A percentile compares a stretch with the other conserved stretches of the same genome.
phyloP scores from a whole-genome alignment of 176 grass and related monocot genomes.

The Ampelocalamus luodianensis region DNA sequence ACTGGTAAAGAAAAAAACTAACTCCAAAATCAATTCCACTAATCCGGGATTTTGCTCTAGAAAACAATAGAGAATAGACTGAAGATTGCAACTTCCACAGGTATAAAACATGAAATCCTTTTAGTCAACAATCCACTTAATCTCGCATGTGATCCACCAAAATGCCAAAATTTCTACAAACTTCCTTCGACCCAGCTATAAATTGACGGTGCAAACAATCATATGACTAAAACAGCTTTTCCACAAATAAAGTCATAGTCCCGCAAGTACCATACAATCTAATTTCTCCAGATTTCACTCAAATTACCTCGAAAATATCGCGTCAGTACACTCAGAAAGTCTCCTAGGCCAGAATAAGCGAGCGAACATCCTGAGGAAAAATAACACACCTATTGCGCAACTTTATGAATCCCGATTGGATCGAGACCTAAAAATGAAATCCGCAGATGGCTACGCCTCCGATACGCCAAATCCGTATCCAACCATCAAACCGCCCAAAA shows the following conservation, averaged over 20 bases:
- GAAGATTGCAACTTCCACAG: not conserved
- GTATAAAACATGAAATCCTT: not conserved
- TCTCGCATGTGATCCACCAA: not conserved
- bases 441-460: not conserved
- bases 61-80: not conserved
- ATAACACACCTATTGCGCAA: not conserved
- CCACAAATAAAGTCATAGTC: not conserved
- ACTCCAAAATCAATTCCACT: slow-evolving; percentile 13
- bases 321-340: not conserved
- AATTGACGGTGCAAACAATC: not conserved
- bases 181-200: not conserved
- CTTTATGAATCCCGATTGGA: not conserved
- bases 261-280: not conserved
- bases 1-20: not conserved
- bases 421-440: slow-evolving; percentile 2
- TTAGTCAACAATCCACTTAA: slow-evolving; percentile 3
- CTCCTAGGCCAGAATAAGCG: not conserved
- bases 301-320: slow-evolving; percentile 15
- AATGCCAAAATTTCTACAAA: not conserved
- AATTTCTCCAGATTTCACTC: slow-evolving; percentile 22
- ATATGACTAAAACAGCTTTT: not conserved
- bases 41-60: not conserved
- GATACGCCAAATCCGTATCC: not conserved
- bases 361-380: not conserved
- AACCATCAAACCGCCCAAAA: slow-evolving; percentile 8